Evolutionary conservation across 345 rosid genomes (phyloP), one percentile per base, ranked within the genome.

Genomic region (Eutrema japonicum): DNA sequence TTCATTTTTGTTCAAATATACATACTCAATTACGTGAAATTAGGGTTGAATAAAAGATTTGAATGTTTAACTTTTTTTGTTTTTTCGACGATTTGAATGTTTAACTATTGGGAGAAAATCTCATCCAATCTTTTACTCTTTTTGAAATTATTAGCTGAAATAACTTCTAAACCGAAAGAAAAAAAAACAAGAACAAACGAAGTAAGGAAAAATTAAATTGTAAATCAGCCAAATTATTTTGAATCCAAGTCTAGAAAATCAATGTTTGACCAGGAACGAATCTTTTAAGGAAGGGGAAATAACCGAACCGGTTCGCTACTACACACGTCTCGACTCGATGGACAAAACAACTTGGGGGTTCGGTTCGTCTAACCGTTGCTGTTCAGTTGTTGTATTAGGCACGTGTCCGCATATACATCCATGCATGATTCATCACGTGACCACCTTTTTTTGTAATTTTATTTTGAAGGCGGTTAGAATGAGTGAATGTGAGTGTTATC

Each of bases 361-460:
- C 8, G 70, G 70, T 50, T 65, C 58, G 26, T 50, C 58, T 33
- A 66, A 66, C 47, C 42, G 18, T 16, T 32, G 54, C 32, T 63
- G 41, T 22, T 22, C 26, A 22, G 26, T 22, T 22, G 26, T 10
- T 64, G 32, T 61, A 38, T 32, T 33, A n/a, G 40, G 60, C 60
- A 54, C 40, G 60, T 54, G 60, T 32, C 11, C 40, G 22, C 16
- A 36, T 54, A 7, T 32, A n/a, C 60, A 32, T 54, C 26, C 22
- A n/a, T 32, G 40, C 60, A 54, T 54, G 57, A 7, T 32, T 32
- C 60, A 13, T 54, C 59, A 54, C 38, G 38, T 54, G 47, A 26
- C 35, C 22, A 18, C 22, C 22, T 18, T 18, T 18, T 18, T 18
- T 18, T 0, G 22, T 18, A 18, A 18, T 18, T 18, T 18, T 18